Evolutionary conservation across 768 basidiomycete species (phyloP), one percentile per base, ranked within the genome.

Genomic region (Fistulinella prunicolor): DNA sequence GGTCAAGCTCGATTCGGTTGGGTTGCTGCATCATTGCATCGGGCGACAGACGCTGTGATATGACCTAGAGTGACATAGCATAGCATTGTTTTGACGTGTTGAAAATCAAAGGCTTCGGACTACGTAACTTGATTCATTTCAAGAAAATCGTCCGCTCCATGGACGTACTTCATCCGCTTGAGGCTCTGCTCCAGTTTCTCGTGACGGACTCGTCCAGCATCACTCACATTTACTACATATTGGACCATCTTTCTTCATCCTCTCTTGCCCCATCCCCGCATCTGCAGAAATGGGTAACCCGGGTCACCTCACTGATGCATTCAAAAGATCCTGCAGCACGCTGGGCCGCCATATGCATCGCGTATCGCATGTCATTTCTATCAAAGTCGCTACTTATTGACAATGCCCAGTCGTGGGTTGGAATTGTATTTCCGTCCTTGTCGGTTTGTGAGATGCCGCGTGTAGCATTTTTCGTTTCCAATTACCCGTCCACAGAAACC

Each of bases 311-410:
- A 3, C 70, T 92, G 44, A 71, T 92, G 41, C 84, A 86, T 59
- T 83, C 90, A 16, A 89, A 86, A 69, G 81, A 88, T 56, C 61
- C 82, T n/a, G 83, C 79, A 35, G 81, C 80, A 44, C 79, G 86
- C 48, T 93, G 90, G 90, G 82, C 85, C 19, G 90, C 87, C 9
- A 71, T 91, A 28, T 86, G 81, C 56, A 66, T 92, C 39, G 89
- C 90, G 1, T 71, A 83, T 55, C 81, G 80, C 54, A 84, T 83
- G 9, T 77, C 84, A 1, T 54, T 73, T 20, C 62, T 80, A 34
- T 88, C 85, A 2, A 80, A 71, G 59, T 61, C 64, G 10, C 53
- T 82, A 8, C 80, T 92, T 74, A 66, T 86, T 45, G 87, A 91
- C 47, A 78, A 70, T 53, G 85, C 87, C 3, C 82, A 85, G 55